Evolutionary conservation across 768 basidiomycete genomes (phyloP), one percentile per base, ranked within the genome.

Genomic region (Antrodiella citrinella): DNA sequence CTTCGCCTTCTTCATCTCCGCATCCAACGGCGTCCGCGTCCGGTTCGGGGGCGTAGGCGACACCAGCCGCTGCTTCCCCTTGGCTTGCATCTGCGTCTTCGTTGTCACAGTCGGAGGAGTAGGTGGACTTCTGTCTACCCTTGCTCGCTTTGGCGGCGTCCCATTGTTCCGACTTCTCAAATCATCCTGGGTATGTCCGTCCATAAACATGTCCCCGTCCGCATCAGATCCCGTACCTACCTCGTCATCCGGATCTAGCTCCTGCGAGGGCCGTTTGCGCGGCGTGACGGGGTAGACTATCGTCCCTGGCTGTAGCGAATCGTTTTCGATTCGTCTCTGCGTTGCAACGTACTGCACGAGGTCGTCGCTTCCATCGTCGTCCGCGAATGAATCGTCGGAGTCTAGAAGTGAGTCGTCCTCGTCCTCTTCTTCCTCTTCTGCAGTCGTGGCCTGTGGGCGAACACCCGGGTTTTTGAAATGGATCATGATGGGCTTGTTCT

Each of bases 71-170:
- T 18, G 35, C n/a, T n/a, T n/a, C n/a, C n/a, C n/a, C n/a, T n/a
- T n/a, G 18, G 18, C 10, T 10, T 10, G 35, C 35, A 38, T 38
- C 35, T 10, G 10, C 35, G 18, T 38, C 35, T 38, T 38, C 35
- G 10, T 38, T 38, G 10, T 38, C 35, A 38, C 10, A 38, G 10
- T 38, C 35, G 18, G 10, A 10, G 10, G 35, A 38, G 35, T 38
- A 10, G 35, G 35, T 38, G 35, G 10, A 10, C 18, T 10, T 10
- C 10, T n/a, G n/a, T 56, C 61, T 19, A 59, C 51, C 44, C 71
- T 64, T 21, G 56, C 62, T 43, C 72, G 68, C 54, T 75, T 75
- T 5, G 73, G 73, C 10, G 74, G 73, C 0, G 73, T 72, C 4
- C 60, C 55, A 9, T 51, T 47, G 13, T 9, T 50, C 44, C 45